Evolutionary conservation across 2,329 filamentous ascomycete species (phyloP), one percentile per base, ranked within the genome.

Genomic region (Zymoseptoria brevis): DNA sequence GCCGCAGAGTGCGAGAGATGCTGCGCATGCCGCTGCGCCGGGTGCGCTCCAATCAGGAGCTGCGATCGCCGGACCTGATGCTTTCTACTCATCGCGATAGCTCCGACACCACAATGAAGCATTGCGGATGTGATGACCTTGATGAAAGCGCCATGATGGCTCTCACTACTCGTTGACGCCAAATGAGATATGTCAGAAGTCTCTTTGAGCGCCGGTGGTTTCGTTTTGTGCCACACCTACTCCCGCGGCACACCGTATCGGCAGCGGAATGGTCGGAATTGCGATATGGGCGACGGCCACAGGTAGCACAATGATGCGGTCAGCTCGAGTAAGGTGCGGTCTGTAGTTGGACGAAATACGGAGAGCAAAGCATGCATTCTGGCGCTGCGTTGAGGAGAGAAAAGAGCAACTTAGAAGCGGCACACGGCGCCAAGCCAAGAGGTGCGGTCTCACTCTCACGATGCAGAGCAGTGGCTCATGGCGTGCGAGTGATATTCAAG

Each of bases 31-130:
- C 51, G 51, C 29, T 26, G 22, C 19, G 53, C 35, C n/a, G 26
- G 24, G 11, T 56, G 59, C 59, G 59, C 59, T 58, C 59, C 59
- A 61, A 61, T 61, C 41, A 61, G 19, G 53, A 35, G 51, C 51
- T 53, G 51, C 51, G 51, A 53, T 53, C 51, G 51, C 29, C 51
- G 8, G 22, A 19, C 22, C 19, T 45, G 35, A 45, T 29, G 51
- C 51, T 26, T 24, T 29, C 19, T 24, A 53, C n/a, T 53, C 51
- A 19, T 53, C 22, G n/a, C n/a, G 51, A 53, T 53, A n/a, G 51
- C 51, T 53, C 51, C 11, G 29, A 29, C 51, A 53, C 22, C 51
- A 29, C 51, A 53, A 26, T 29, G 51, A 53, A 29, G 35, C 35
- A 45, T 45, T 45, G 35, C 35, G 30, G 49, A 30, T 29, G 30